Evolutionary conservation across 2,329 filamentous ascomycete species (phyloP).

Genomic region (Akanthomyces uredinophilus): DNA sequence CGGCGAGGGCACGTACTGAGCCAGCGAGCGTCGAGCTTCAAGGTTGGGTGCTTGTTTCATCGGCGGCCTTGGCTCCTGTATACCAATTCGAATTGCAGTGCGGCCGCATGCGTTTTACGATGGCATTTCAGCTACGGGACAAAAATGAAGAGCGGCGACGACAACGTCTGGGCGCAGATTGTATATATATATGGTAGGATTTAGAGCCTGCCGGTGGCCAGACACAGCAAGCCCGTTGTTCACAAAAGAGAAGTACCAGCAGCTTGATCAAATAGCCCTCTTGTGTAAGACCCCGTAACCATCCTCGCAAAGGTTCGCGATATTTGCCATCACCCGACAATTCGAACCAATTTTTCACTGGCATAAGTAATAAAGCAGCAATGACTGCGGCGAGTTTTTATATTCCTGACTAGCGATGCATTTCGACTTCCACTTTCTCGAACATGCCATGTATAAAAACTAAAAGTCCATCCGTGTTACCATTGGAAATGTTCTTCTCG

Average conservation of each 20-base stretch:
- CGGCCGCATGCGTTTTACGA: neutral
- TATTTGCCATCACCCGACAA: neutral
- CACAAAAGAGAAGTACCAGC: neutral
- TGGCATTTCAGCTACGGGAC: neutral
- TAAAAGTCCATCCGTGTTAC: neutral
- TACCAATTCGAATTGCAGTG: neutral
- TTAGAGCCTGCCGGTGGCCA: neutral
- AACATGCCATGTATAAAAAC: neutral
- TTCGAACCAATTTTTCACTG: too few species aligned
- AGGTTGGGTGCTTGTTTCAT: neutral
- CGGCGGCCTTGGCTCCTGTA: neutral
- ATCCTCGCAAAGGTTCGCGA: neutral
- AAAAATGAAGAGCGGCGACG: neutral
- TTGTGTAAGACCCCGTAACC: neutral
- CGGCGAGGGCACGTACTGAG: slow-evolving; percentile 38
- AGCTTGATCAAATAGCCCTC: neutral
- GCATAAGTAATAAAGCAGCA: neutral
- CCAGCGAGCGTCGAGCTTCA: neutral
- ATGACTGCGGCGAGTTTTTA: neutral
- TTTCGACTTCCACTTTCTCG: neutral
- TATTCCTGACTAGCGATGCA: neutral
- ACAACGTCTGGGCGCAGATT: neutral
- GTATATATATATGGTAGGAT: slow-evolving; percentile 6
- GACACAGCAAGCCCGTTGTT: neutral
- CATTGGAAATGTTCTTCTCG: neutral